Conservation (phyloP, 345 rosid species). For the Chamaenerion angustifolium region DNA sequence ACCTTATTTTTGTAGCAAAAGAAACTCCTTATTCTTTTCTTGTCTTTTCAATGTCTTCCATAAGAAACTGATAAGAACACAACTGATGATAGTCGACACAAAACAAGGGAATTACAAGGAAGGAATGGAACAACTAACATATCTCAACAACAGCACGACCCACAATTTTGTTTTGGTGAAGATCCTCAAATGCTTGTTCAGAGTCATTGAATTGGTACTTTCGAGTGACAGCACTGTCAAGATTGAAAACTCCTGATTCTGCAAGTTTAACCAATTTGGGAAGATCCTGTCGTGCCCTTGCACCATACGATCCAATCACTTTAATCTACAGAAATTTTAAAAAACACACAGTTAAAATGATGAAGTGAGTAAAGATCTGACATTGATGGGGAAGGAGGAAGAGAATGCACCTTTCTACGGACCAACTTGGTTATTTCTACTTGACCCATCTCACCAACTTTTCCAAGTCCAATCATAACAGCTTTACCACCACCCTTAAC, state of each 20-base stretch:
- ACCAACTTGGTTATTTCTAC: conserved; percentile 86
- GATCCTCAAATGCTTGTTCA: conserved; percentile 67
- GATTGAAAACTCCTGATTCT: conserved; percentile 78
- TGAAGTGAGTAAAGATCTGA: too few species aligned
- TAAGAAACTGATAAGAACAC: too few species aligned
- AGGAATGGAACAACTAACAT: conserved; percentile 14
- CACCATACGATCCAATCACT: conserved; percentile 89
- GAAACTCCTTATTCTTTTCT: too few species aligned
- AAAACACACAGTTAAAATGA: too few species aligned
- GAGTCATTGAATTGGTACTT: conserved; percentile 78
- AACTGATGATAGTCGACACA: too few species aligned
- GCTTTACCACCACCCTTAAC: conserved; percentile 96
- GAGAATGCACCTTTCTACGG: conserved; percentile 55
- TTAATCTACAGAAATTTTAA: conserved; percentile 29
- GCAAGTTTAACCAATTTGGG: conserved; percentile 81
- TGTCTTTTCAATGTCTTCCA: too few species aligned
- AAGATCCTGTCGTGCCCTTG: conserved; percentile 90
- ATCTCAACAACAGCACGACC: conserved; percentile 86
- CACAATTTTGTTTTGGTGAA: conserved; percentile 62
- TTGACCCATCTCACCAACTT: conserved; percentile 73
- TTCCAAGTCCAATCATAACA: conserved; percentile 88
- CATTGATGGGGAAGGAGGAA: too few species aligned
- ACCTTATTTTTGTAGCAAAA: too few species aligned
- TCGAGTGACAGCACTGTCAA: conserved; percentile 50
- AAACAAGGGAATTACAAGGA: too few species aligned